Conservation (phyloP, 2,329 filamentous ascomycete species). For the Beauveria bassiana region DNA sequence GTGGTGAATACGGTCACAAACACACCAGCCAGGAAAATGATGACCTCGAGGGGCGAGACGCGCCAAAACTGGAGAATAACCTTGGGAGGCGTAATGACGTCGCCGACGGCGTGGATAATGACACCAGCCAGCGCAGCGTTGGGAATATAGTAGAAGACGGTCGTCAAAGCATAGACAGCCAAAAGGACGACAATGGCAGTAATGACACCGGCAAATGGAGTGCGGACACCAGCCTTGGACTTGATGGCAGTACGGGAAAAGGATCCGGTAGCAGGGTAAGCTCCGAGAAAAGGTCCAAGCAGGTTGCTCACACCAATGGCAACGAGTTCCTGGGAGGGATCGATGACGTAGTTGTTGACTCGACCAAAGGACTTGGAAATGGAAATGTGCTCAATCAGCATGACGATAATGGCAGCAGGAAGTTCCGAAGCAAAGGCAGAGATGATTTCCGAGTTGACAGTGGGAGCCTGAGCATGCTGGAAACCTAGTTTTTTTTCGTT, state of each 20-base stretch:
- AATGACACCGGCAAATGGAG: conserved; percentile 82
- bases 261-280: conserved; percentile 86
- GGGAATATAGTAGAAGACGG: conserved; percentile 91
- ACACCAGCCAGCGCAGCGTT: conserved; percentile 73
- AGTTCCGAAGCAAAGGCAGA: conserved; percentile 62
- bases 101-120: conserved; percentile 92
- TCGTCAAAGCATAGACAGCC: conserved; percentile 80
- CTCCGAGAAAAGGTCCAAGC: conserved; percentile 84
- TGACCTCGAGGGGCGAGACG: conserved; percentile 79
- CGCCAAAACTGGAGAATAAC: conserved; percentile 94
- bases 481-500: conserved; percentile 51
- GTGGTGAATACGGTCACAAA: conserved; percentile 79
- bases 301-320: conserved; percentile 89
- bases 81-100: conserved; percentile 85
- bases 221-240: conserved; percentile 90
- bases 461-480: conserved; percentile 66
- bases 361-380: conserved; percentile 96
- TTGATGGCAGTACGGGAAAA: conserved; percentile 97
- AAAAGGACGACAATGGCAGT: conserved; percentile 80
- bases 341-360: conserved; percentile 92
- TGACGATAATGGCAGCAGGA: conserved; percentile 83
- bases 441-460: conserved; percentile 59
- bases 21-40: conserved; percentile 91
- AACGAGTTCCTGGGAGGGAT: conserved; percentile 92
- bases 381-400: conserved; percentile 93